Conservation (phyloP, 73 alveolate genomes). For the Paramecium pentaurelia region DNA sequence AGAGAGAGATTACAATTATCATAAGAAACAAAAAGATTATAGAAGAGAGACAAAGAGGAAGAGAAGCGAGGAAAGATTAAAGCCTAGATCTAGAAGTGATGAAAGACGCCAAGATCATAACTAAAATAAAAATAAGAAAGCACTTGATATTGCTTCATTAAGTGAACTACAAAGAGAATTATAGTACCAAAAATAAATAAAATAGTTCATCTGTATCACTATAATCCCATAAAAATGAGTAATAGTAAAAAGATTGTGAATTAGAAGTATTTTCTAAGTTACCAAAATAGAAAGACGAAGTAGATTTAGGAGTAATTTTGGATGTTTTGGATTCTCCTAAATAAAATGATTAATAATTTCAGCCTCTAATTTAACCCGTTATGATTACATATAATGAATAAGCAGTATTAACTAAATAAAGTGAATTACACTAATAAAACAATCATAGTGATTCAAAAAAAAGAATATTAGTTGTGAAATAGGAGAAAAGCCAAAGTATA, state of each 20-base stretch:
- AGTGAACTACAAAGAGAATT: not conserved
- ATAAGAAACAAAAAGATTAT: not conserved
- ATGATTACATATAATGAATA: not conserved
- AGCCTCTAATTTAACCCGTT: not conserved
- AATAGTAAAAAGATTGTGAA: not conserved
- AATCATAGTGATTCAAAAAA: not conserved
- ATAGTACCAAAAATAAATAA: not conserved
- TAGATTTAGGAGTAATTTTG: not conserved
- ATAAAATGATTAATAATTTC: not conserved
- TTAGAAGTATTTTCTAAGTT: not conserved
- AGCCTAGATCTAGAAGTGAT: not conserved
- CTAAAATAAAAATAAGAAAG: not conserved
- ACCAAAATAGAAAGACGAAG: not conserved
- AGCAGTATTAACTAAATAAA: not conserved
- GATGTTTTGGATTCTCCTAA: not conserved
- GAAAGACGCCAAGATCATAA: not conserved
- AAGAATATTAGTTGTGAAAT: not conserved
- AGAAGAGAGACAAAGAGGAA: not conserved
- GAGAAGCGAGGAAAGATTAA: not conserved
- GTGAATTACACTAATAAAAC: not conserved
- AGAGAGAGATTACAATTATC: not conserved
- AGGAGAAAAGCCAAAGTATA: not conserved
- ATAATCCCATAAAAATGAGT: not conserved
- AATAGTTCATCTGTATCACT: not conserved
- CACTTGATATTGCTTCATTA: not conserved